Conservation (phyloP, 352 stramenopile genomes). For the Aphanomyces euteiches region DNA sequence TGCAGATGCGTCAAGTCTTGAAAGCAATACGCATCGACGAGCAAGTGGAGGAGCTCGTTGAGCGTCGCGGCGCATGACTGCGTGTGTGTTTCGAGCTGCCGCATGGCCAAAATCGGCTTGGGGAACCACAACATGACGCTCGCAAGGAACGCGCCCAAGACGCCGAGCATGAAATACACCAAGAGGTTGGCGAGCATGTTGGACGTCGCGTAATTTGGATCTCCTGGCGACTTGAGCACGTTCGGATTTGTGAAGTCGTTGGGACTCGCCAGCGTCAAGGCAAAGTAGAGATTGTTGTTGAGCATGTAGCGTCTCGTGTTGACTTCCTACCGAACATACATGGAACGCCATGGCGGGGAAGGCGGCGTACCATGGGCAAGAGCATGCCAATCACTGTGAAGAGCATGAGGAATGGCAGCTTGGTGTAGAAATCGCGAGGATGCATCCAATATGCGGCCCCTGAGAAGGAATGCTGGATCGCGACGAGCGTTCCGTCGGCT, state of each 20-base stretch:
- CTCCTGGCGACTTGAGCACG: constrained; percentile 48
- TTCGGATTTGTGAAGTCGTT: constrained; percentile 46
- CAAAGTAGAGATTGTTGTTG: constrained; percentile 82
- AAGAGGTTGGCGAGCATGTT: constrained; percentile 73
- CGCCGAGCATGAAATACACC: constrained; percentile 73
- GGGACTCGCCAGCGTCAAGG: constrained; percentile 58
- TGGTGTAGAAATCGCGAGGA: constrained; percentile 64
- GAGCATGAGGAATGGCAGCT: constrained; percentile 70
- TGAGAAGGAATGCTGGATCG: constrained; percentile 59
- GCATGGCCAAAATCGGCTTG: constrained; percentile 73
- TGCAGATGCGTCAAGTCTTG: constrained; percentile 83
- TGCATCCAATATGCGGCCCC: constrained; percentile 63
- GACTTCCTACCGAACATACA: constrained; percentile 35
- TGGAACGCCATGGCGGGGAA: too few relatives aligned
- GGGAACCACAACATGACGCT: constrained; percentile 70
- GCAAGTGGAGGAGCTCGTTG: constrained; percentile 70
- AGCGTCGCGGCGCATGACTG: constrained; percentile 50
- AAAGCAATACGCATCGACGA: constrained; percentile 83
- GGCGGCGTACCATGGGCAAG: constrained; percentile 43
- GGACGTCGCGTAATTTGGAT: constrained; percentile 49
- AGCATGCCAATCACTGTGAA: constrained; percentile 65
- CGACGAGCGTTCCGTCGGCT: constrained; percentile 45
- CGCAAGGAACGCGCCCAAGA: constrained; percentile 64
- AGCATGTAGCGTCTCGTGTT: constrained; percentile 82
- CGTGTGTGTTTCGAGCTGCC: constrained; percentile 49